Evolutionary conservation across 352 stramenopile genomes (phyloP).

Genomic region (Phytophthora pistaciae): DNA sequence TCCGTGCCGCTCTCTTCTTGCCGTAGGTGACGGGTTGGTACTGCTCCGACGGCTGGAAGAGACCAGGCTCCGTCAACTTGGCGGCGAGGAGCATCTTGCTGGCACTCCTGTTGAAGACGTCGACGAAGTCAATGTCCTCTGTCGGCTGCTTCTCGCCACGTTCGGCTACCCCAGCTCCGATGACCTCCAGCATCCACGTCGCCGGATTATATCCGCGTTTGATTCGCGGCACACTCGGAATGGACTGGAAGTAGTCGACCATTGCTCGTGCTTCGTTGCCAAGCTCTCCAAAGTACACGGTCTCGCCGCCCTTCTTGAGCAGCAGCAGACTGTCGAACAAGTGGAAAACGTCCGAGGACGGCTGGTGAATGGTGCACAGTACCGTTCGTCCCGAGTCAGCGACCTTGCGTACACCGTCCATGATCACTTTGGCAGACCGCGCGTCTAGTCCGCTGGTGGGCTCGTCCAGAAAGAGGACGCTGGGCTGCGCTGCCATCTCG

Average conservation of each 20-base stretch:
- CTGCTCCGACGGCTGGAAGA: conserved; percentile 33
- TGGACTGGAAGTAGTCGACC: conserved; percentile 69
- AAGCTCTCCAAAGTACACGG: conserved; percentile 64
- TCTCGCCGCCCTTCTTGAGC: conserved; percentile 71
- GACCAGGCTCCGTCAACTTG: conserved; percentile 31
- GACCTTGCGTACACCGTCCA: conserved; percentile 90
- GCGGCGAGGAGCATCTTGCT: conserved; percentile 30
- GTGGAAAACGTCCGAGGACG: conserved; percentile 86
- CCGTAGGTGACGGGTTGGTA: conserved; percentile 35
- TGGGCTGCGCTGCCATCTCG: conserved; percentile 85
- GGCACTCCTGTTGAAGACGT: conserved; percentile 40
- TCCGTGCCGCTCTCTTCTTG: conserved; percentile 50
- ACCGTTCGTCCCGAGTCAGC: conserved; percentile 76
- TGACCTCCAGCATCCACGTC: conserved; percentile 76
- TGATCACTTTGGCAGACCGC: conserved; percentile 29
- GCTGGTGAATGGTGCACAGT: conserved; percentile 94
- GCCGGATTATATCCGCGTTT: conserved; percentile 70
- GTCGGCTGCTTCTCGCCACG: conserved; percentile 42
- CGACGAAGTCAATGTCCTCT: conserved; percentile 39
- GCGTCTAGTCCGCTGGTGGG: conserved; percentile 64
- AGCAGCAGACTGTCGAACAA: conserved; percentile 91
- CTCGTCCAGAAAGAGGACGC: conserved; percentile 82
- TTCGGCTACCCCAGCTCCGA: conserved; percentile 51
- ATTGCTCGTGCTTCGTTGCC: conserved; percentile 34
- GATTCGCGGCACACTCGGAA: conserved; percentile 67